phyloP scores from a whole-genome alignment of 805 yeast species.

The Saturnispora galanensis region DNA sequence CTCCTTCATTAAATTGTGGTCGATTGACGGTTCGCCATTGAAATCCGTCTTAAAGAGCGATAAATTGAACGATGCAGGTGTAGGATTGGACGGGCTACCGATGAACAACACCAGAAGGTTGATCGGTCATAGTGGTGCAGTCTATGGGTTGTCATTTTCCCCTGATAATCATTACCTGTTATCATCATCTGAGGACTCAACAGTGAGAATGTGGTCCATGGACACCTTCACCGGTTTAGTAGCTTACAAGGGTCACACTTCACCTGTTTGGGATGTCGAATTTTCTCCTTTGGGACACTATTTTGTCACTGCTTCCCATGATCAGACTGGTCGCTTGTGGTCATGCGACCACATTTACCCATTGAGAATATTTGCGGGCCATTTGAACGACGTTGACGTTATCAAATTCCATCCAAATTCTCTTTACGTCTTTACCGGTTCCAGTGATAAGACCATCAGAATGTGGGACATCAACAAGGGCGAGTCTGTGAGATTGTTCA shows the following conservation, averaged over 20 bases:
- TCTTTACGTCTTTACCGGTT: constrained; percentile 88
- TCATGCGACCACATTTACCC: constrained; percentile 97
- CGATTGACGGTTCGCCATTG: constrained; percentile 82
- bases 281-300: constrained; percentile 95
- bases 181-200: constrained; percentile 83
- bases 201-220: constrained; percentile 87
- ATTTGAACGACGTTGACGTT: constrained; percentile 89
- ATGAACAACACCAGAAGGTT: constrained; percentile 37
- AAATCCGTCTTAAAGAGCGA: constrained; percentile 51
- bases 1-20: constrained; percentile 84
- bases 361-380: constrained; percentile 92
- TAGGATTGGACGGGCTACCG: constrained; percentile 21
- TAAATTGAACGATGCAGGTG: constrained; percentile 30
- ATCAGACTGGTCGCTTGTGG: constrained; percentile 96
- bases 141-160: constrained; percentile 80
- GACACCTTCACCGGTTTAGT: constrained; percentile 86
- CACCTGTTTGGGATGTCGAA: constrained; percentile 95
- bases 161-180: constrained; percentile 80
- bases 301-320: constrained; percentile 97
- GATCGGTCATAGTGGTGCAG: constrained; percentile 91
- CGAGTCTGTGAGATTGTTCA: constrained; percentile 78
- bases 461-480: constrained; percentile 97
- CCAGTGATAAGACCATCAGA: constrained; percentile 88
- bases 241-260: constrained; percentile 91
- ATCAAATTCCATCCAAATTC: constrained; percentile 96